Base-by-base conservation (phyloP, 331 rosid genomes). In the Saraca asoca region DNA sequence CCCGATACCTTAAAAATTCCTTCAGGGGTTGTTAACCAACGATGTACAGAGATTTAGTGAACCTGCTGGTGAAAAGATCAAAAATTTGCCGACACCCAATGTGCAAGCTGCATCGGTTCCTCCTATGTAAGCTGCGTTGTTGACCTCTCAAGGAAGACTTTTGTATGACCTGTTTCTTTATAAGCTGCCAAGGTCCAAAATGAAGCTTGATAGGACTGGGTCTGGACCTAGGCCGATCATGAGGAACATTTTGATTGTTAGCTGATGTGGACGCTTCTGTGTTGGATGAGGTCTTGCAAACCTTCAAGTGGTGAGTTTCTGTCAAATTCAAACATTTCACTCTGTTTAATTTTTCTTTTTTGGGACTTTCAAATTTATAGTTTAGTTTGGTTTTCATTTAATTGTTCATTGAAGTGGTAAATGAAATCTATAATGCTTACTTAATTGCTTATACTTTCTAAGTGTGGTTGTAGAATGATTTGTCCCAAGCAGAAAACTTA, bases 81-180 rank as follows among this genome's bases (percentile, higher is more conserved):
- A 78, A 9, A 70, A 81, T 55, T 59, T 86, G 62, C 85, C 83
- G 9, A 78, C 96, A 1, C 81, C 85, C 12, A 90, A 87, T 76
- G 61, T 87, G 51, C 75, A 90, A 31, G 39, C 69, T 9, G 70
- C 79, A 7, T 61, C 87, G 13, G 70, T 71, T 60, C 72, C 82
- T 8, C 97, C 98, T 33, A 69, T 81, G 29, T 93, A 90, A 63
- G 86, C 97, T 2, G 95, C 97, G 6, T 55, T 93, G 58, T 74
- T 93, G 79, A 88, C 91, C 9, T 90, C 97, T 10, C 97, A 90
- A 64, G 98, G 98, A 2, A 82, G 95, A 69, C 87, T 90, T 67
- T 71, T 93, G 55, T 90, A 75, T 58, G 98, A 93, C 78, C 66
- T 93, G 12, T 69, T 93, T 37, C 80, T 93, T 75, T 93, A 86